These are phyloP conservation scores for Trypanosoma theileri DNA, from an alignment of 208 protist species.

Conservation along the genomic window DNA sequence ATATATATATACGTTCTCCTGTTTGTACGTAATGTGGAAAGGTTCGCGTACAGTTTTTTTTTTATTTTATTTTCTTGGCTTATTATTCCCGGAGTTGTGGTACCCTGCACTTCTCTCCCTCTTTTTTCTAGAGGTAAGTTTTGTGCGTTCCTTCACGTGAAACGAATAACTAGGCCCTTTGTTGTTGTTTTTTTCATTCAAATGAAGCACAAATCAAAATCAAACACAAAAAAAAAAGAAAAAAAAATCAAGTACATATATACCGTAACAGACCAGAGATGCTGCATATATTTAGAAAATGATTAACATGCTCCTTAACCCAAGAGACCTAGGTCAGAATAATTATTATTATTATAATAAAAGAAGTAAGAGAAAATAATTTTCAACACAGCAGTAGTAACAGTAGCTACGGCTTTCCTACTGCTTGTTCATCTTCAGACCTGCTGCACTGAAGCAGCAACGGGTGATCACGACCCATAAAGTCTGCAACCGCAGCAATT, in stretches of 20 bases:
- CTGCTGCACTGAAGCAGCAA: conserved; percentile 29
- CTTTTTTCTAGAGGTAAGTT: background rate
- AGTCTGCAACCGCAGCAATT: conserved; percentile 50
- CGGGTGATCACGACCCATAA: conserved; percentile 57
- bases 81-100: too few relatives aligned
- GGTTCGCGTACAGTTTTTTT: too few relatives aligned
- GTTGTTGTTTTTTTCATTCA: conserved; percentile 3
- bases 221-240: conserved; percentile 7
- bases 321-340: too few relatives aligned
- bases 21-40: too few relatives aligned
- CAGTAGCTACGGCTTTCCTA: background rate
- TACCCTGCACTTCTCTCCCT: background rate
- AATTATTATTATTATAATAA: too few relatives aligned
- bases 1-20: too few relatives aligned
- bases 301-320: too few relatives aligned
- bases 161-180: conserved; percentile 20
- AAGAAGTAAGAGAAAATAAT: too few relatives aligned
- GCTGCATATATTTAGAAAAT: background rate
- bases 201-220: background rate
- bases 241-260: conserved; percentile 3
- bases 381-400: too few relatives aligned
- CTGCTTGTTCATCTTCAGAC: background rate
- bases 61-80: too few relatives aligned
- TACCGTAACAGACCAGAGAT: background rate
- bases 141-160: conserved; percentile 8